Conservation (phyloP, 306 rosid species). For the Gastrolobium villosum region DNA sequence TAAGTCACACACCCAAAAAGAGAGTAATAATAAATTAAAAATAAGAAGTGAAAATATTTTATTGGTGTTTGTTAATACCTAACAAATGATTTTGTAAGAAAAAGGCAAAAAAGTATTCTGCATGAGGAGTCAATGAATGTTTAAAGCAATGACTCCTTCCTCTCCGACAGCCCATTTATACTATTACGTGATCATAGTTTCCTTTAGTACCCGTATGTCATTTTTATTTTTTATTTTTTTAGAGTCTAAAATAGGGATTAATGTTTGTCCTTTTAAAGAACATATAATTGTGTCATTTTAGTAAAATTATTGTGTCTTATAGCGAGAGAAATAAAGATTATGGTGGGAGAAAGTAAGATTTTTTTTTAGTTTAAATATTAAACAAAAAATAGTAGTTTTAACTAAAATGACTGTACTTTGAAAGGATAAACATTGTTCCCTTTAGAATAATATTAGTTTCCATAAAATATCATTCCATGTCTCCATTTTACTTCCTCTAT, state of each 20-base stretch:
- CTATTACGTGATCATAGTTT: slow-evolving; percentile 18
- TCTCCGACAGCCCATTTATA: background rate
- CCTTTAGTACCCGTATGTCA: background rate
- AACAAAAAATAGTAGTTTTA: too few species aligned
- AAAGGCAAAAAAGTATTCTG: background rate
- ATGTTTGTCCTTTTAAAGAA: too few species aligned
- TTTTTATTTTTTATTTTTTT: background rate
- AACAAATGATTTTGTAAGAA: background rate
- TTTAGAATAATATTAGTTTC: slow-evolving; percentile 21
- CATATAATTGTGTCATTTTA: too few species aligned
- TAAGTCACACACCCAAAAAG: background rate
- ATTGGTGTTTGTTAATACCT: background rate
- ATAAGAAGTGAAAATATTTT: background rate
- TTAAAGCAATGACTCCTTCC: background rate
- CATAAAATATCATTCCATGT: background rate
- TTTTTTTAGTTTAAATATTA: too few species aligned
- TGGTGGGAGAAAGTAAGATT: too few species aligned
- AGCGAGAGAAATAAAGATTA: too few species aligned
- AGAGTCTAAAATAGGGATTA: too few species aligned
- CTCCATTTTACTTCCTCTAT: background rate
- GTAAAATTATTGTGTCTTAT: too few species aligned
- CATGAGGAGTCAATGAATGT: background rate
- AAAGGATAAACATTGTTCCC: too few species aligned
- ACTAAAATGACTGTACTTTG: too few species aligned
- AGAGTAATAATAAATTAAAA: background rate